Base-by-base conservation (phyloP, 805 yeast genomes). In the Wickerhamiella alocasiicola region DNA sequence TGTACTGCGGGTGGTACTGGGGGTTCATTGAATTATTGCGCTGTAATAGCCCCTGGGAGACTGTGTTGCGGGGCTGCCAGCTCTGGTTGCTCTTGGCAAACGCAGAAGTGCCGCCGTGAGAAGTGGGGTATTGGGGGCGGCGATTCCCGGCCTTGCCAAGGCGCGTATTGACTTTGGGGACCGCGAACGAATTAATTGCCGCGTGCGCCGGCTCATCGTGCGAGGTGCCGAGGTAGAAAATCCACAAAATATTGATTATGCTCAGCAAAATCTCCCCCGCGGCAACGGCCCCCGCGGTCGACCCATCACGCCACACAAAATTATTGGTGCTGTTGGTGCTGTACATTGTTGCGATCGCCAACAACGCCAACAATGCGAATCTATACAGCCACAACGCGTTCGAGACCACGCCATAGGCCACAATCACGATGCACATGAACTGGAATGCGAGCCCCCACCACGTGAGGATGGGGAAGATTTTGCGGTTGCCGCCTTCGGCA, bases 391-490 rank as follows among this genome's bases (percentile, higher is more conserved):
- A 84, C 45, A 83, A 65, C 32, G 74, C 61, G 59, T 80, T 78
- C 52, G 62, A 63, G 57, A 75, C 55, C 58, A 68, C 60, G 71
- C 83, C 47, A 74, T 64, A 42, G 66, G 51, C 31, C 69, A 67
- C 45, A 72, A 67, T 56, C 4, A 74, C 50, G 16, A 81, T 67
- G 31, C 83, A 49, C 23, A 82, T 46, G 16, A 85, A 64, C 60
- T 88, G 77, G 55, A 74, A 91, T 2, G 81, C 87, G 5, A 91
- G 59, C 1, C 94, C 94, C 98, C 98, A 91, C 98, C 98, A 88
- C 3, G 91, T 74, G 60, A 88, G 81, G 48, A 74, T 72, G 1
- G 96, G 95, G 55, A 79, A 83, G 5, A 60, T 49, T 12, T 61
- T 58, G 19, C 50, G 43, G 15, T 59, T 56, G 13, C 35, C 37